Base-by-base conservation (phyloP, 1,139 yeast species). In the Debaryomycetaceae sp. region DNA sequence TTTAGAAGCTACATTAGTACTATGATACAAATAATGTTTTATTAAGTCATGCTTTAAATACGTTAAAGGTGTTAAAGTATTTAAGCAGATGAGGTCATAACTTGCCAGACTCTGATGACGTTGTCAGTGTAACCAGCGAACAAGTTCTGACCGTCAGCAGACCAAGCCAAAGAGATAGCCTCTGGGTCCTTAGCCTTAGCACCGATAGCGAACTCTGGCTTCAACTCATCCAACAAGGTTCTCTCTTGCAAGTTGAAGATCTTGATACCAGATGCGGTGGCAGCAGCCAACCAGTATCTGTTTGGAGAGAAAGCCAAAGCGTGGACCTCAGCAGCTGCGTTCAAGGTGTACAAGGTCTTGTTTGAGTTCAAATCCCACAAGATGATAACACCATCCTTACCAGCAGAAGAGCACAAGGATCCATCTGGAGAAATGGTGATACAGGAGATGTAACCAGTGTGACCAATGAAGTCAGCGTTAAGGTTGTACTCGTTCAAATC, bases 231-330 rank as follows among this genome's bases (percentile, higher is more conserved):
- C 76, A 91, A 89, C 73, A 91, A 81, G 63, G 79, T 78, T 79
- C 95, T 86, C 79, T 87, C 92, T 79, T 89, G 95, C 73, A 92
- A 85, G 84, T 91, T 89, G 88, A 83, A 92, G 82, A 94, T 86
- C 89, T 89, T 91, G 80, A 94, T 88, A 67, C 97, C 94, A 59
- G 96, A 78, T 58, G 96, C 79, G 63, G 99, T 92, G 67, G 98
- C 98, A 78, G 98, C 98, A 72, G 96, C 94, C 74, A 94, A 87
- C 98, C 98, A 92, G 94, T 88, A 94, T 86, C 98, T 91, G 95
- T 88, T 87, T 78, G 99, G 98, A 72, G 98, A 91, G 96, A 92
- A 94, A 65, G 97, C 95, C 70, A 92, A 84, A 70, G 97, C 94
- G 76, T 87, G 88, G 62, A 94, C 92, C 81, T 92, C 98, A 67